These are phyloP conservation scores for Botrytis medusae DNA, from an alignment of 2,329 filamentous ascomycete species.

Conservation along the genomic window DNA sequence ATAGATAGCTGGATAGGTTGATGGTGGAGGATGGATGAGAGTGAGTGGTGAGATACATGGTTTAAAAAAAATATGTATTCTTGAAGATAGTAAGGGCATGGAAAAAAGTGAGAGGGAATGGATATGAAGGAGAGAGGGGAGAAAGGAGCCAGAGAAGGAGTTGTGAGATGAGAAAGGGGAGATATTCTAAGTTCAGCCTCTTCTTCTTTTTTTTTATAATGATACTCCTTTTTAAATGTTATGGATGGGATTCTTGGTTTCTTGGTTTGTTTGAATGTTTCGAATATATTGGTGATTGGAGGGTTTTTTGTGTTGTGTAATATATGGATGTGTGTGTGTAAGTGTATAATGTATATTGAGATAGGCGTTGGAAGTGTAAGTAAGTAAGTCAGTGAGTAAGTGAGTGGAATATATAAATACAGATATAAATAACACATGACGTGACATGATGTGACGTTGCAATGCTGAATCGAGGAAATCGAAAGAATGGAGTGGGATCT, in stretches of 20 bases:
- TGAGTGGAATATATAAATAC: no score
- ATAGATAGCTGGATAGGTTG: not conserved
- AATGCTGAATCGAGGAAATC: no score
- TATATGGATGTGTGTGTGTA: no score
- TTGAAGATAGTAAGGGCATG: not conserved
- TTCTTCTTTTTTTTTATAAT: constrained; percentile 11
- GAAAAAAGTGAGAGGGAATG: not conserved
- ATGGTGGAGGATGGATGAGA: not conserved
- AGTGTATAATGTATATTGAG: no score
- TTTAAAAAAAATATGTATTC: not conserved
- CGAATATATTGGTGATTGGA: not conserved
- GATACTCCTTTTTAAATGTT: constrained; percentile 16
- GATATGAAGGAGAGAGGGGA: not conserved
- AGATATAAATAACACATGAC: no score
- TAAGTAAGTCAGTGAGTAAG: not conserved
- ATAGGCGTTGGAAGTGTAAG: no score
- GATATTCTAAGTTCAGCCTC: constrained; percentile 14
- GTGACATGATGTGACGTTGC: no score
- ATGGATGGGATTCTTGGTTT: not conserved
- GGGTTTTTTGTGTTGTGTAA: not conserved
- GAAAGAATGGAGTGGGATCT: no score
- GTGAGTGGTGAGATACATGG: not conserved
- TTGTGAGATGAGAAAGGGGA: not conserved
- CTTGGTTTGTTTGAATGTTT: not conserved
- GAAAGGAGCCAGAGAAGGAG: not conserved